Conservation (phyloP, 495 filamentous ascomycete species). For the Daldinia vernicosa region DNA sequence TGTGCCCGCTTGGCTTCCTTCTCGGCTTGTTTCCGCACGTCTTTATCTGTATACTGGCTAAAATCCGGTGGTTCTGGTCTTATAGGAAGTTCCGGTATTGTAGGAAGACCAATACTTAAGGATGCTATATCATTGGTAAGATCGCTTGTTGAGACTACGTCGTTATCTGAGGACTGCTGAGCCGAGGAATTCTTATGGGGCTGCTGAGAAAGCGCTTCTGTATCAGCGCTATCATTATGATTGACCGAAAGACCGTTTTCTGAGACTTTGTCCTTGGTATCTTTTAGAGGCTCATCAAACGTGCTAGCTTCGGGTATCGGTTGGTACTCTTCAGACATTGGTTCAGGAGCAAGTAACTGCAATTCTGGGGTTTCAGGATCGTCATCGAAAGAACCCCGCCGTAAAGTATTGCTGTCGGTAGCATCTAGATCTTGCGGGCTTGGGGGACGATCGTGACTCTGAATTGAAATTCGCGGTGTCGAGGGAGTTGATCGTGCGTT, state of each 20-base stretch:
- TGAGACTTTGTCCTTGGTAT: not conserved
- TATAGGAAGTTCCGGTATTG: constrained; percentile 54
- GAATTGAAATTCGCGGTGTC: constrained; percentile 56
- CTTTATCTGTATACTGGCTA: constrained; percentile 64
- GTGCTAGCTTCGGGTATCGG: not conserved
- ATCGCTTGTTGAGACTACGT: constrained; percentile 13
- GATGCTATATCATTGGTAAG: constrained; percentile 29
- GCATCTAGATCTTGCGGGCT: not conserved
- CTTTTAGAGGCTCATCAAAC: not conserved
- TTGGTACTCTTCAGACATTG: constrained; percentile 37
- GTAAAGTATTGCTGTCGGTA: constrained; percentile 5
- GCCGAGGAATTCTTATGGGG: not conserved
- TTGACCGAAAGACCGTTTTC: not conserved
- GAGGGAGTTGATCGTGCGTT: constrained; percentile 18
- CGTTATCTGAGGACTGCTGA: constrained; percentile 10
- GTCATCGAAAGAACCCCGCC: constrained; percentile 17
- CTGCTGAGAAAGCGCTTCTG: not conserved
- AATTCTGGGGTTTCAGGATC: constrained; percentile 19
- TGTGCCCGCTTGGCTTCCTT: constrained; percentile 65
- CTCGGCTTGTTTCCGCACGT: constrained; percentile 69
- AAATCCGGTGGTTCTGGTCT: constrained; percentile 59
- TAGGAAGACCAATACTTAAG: constrained; percentile 49
- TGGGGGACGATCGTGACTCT: constrained; percentile 50
- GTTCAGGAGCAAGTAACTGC: constrained; percentile 40
- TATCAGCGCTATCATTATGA: not conserved